Evolutionary conservation across 352 stramenopile species (phyloP), one percentile per base, ranked within the genome.

Genomic region (Phytophthora aleatoria): DNA sequence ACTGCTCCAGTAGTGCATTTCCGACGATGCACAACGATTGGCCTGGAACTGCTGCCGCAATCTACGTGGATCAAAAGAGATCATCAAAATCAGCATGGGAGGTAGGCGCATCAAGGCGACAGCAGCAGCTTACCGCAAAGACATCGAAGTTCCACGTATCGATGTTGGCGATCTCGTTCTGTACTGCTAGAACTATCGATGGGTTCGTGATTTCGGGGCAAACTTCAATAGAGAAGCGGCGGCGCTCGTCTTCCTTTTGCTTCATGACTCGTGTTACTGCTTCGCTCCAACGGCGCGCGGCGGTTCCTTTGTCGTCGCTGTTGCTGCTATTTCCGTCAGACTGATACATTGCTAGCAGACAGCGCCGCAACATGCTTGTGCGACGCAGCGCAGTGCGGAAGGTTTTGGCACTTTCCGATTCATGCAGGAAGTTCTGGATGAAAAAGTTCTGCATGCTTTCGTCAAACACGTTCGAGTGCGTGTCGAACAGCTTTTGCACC

Each of bases 391-490:
- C 82, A 3, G 77, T 78, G 13, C 82, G 82, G 38, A 92, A 90
- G 5, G 71, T 89, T 67, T 89, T 91, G 43, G 71, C 77, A 42
- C 73, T 87, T 50, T 91, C 84, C 10, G 76, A 86, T 73, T 91
- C 84, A 57, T 91, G 83, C 57, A 92, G 80, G 58, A 89, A 94
- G 68, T 94, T 92, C 64, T 92, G 86, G 68, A 92, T 90, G 69
- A 94, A 91, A 56, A 91, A 94, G 49, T 88, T 85, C 41, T 92
- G 86, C 68, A 94, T 88, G 61, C 72, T 88, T 49, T 94, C 86
- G 44, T 94, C 86, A 69, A 94, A 94, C 16, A 94, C 84, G 47
- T 94, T 85, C 28, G 81, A 76, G 71, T 94, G 85, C 24, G 83
- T 89, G 33, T 84, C 65, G 50, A 92, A 94, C 8, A 91, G 73